Conservation (phyloP, 495 filamentous ascomycete genomes). For the Antarctomyces pellizariae region DNA sequence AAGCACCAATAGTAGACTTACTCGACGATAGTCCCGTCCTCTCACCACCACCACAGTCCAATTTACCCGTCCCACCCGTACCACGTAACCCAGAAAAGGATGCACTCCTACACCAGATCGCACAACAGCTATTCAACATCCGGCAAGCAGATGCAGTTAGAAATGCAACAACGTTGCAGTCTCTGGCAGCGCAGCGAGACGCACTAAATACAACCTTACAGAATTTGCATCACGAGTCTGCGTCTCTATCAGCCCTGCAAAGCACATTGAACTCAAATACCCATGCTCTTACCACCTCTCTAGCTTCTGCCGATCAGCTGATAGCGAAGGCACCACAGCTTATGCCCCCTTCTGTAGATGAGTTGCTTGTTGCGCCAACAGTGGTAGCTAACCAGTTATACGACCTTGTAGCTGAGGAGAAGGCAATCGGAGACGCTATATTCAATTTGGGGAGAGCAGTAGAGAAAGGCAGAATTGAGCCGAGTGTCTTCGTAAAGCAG, state of each 20-base stretch:
- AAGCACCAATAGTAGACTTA: conserved; percentile 44
- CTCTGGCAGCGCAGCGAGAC: conserved; percentile 53
- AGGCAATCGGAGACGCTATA: conserved; percentile 60
- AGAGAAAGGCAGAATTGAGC: conserved; percentile 54
- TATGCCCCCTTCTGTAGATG: conserved; percentile 40
- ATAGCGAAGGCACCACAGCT: conserved; percentile 35
- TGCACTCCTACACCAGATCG: conserved; percentile 56
- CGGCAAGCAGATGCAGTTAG: conserved; percentile 38
- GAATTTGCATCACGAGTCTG: conserved; percentile 45
- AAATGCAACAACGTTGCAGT: conserved; percentile 43
- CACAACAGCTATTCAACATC: conserved; percentile 37
- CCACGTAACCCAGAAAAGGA: conserved; percentile 96
- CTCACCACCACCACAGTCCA: conserved; percentile 32
- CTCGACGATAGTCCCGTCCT: conserved; percentile 35
- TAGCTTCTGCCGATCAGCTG: conserved; percentile 56
- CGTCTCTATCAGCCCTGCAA: conserved; percentile 41
- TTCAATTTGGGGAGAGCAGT: conserved; percentile 65
- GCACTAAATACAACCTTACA: conserved; percentile 47
- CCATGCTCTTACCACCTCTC: conserved; percentile 44
- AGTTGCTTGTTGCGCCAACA: conserved; percentile 78
- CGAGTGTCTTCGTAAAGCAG: conserved; percentile 65
- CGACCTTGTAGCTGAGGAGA: conserved; percentile 64
- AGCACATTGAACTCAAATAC: conserved; percentile 54
- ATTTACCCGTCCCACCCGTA: conserved; percentile 52
- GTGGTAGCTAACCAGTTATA: conserved; percentile 87